Evolutionary conservation across 148 eudicot species (phyloP).

Genomic region (Selenicereus undatus): DNA sequence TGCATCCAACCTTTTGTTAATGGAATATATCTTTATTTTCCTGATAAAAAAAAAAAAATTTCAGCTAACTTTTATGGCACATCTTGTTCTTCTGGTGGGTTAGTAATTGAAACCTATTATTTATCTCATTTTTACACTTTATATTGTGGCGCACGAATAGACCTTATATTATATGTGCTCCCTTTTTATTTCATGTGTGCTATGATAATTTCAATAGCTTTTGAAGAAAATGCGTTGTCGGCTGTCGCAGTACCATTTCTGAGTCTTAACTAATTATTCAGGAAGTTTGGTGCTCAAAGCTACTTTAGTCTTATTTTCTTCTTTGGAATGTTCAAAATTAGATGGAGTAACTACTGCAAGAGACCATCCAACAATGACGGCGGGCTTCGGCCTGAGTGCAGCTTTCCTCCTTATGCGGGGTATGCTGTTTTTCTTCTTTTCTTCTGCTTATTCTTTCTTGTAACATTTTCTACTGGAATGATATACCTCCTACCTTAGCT

Average conservation of each 20-base stretch:
- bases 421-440: conserved; percentile 15
- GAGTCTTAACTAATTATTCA: background rate
- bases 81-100: background rate
- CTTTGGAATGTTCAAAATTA: conserved; percentile 19
- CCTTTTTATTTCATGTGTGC: background rate
- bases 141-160: background rate
- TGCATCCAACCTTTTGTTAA: too few relatives aligned
- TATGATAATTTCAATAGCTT: background rate
- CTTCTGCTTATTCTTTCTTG: background rate
- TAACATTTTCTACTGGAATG: background rate
- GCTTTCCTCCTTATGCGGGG: conserved; percentile 62
- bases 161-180: background rate
- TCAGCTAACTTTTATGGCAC: background rate
- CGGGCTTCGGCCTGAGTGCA: conserved; percentile 56
- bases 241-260: background rate
- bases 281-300: background rate
- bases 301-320: background rate
- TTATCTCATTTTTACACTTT: background rate
- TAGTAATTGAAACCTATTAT: background rate
- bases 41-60: too few relatives aligned
- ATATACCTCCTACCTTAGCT: background rate
- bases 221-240: background rate
- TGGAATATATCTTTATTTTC: too few relatives aligned
- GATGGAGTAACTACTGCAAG: conserved; percentile 47
- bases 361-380: conserved; percentile 58